Percentiles rank a stretch among this genome's conserved stretches.
Conservation (phyloP, 805 yeast genomes). For the Starmera caribaea region DNA sequence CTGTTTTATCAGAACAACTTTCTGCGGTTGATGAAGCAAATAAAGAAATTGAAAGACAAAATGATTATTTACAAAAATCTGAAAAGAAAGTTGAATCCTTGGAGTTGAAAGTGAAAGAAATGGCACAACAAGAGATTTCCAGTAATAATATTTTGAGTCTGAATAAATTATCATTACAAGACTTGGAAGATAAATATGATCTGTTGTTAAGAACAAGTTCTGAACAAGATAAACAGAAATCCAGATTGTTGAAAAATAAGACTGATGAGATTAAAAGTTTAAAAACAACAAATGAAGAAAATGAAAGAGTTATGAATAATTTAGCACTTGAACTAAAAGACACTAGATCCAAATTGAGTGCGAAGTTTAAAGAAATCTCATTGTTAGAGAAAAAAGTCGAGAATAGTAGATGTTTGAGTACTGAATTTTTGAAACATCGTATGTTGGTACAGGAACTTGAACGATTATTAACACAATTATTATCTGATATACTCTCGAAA, state of each 20-base stretch:
- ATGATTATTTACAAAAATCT: background rate
- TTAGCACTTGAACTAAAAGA: conserved; percentile 3
- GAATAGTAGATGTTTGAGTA: conserved; percentile 4
- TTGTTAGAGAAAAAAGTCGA: conserved; percentile 3
- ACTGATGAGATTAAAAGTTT: conserved; percentile 9
- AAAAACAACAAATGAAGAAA: conserved; percentile 1
- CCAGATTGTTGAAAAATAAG: conserved; percentile 3
- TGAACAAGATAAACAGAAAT: background rate
- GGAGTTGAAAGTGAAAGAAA: conserved; percentile 9
- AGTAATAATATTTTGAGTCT: too few species aligned
- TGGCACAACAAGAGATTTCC: background rate
- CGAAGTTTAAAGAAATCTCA: conserved; percentile 2
- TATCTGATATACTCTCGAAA: conserved; percentile 2
- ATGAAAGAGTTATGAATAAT: background rate
- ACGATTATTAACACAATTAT: conserved; percentile 3
- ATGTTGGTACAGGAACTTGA: conserved; percentile 6
- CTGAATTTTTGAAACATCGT: conserved; percentile 5
- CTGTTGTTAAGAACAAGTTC: too few species aligned
- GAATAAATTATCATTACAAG: too few species aligned
- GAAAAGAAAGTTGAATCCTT: conserved; percentile 1
- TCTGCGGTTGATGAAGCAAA: background rate
- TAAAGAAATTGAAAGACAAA: background rate
- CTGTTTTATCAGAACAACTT: too few species aligned
- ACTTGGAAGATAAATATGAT: too few species aligned
- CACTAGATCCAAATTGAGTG: conserved; percentile 6